Evolutionary conservation across 805 yeast genomes (phyloP).

Genomic region (Schizosaccharomyces japonicus): DNA sequence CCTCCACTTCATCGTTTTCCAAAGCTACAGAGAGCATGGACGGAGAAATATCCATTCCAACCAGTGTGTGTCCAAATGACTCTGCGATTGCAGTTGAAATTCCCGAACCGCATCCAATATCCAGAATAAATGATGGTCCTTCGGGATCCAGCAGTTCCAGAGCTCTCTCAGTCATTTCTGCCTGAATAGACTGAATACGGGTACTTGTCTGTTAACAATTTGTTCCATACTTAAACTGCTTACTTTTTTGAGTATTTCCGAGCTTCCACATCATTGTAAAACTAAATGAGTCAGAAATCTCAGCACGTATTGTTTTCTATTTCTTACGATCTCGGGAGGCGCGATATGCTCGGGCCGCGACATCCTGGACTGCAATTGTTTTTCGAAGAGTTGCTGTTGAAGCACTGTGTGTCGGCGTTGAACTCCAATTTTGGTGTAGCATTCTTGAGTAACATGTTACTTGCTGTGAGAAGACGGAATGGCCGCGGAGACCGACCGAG

Average conservation of each 20-base stretch:
- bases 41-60: constrained; percentile 90
- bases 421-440: no score
- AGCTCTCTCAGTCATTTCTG: constrained; percentile 88
- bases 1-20: constrained; percentile 69
- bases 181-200: constrained; percentile 95
- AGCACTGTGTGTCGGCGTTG: no score
- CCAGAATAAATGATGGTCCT: constrained; percentile 41
- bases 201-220: no score
- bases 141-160: constrained; percentile 36
- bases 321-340: constrained; percentile 10
- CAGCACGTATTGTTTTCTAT: neutral
- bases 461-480: no score
- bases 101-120: constrained; percentile 95
- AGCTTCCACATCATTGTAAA: constrained; percentile 78
- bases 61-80: constrained; percentile 71
- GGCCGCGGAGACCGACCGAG: no score
- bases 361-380: no score
- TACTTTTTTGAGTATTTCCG: constrained; percentile 66
- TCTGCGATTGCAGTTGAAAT: constrained; percentile 79
- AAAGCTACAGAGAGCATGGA: constrained; percentile 88
- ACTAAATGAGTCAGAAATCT: constrained; percentile 14
- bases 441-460: no score
- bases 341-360: constrained; percentile 12
- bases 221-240: neutral
- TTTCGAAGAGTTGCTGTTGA: no score